Percentiles rank a stretch among this genome's conserved stretches.
Conservation (phyloP, 2,329 filamentous ascomycete genomes). For the Aspergillus sp. region DNA sequence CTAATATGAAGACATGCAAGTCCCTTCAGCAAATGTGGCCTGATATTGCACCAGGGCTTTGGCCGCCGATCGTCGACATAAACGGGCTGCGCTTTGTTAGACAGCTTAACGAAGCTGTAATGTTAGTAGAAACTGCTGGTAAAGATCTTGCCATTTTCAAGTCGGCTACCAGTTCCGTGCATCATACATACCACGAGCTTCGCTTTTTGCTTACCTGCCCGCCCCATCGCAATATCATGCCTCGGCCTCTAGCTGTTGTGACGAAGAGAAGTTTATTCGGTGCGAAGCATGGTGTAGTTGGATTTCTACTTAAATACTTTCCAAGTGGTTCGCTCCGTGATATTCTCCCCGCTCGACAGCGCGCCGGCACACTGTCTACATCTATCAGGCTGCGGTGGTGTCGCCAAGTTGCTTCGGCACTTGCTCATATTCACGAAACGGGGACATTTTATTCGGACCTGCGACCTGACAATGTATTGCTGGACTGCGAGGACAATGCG, state of each 20-base stretch:
- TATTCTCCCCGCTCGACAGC: conserved; percentile 3
- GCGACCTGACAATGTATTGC: conserved; percentile 9
- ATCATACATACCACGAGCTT: conserved; percentile 10
- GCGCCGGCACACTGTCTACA: neutral
- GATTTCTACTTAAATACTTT: conserved; percentile 4
- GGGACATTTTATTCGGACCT: conserved; percentile 6
- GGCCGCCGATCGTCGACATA: conserved; percentile 4
- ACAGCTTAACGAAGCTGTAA: conserved; percentile 7
- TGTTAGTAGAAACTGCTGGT: neutral
- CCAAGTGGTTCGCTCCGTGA: conserved; percentile 5
- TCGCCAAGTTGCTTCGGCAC: conserved; percentile 7
- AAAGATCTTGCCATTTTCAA: conserved; percentile 3
- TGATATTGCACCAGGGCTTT: neutral
- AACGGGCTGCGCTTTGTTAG: conserved; percentile 1
- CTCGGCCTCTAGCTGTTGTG: conserved; percentile 7
- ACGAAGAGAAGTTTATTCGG: conserved; percentile 6
- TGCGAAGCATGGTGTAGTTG: conserved; percentile 1
- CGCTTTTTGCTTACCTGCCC: conserved; percentile 7
- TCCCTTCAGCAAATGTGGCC: conserved; percentile 4
- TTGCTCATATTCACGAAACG: neutral
- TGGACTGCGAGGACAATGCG: conserved; percentile 1
- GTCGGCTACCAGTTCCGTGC: neutral
- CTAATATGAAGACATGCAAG: conserved; percentile 1
- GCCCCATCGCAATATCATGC: conserved; percentile 3
- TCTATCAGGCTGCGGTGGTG: conserved; percentile 9